These are phyloP conservation scores for Sphagnum fallax DNA, from an alignment of 228 moss, liverwort and hornwort species.

Conservation along the genomic window DNA sequence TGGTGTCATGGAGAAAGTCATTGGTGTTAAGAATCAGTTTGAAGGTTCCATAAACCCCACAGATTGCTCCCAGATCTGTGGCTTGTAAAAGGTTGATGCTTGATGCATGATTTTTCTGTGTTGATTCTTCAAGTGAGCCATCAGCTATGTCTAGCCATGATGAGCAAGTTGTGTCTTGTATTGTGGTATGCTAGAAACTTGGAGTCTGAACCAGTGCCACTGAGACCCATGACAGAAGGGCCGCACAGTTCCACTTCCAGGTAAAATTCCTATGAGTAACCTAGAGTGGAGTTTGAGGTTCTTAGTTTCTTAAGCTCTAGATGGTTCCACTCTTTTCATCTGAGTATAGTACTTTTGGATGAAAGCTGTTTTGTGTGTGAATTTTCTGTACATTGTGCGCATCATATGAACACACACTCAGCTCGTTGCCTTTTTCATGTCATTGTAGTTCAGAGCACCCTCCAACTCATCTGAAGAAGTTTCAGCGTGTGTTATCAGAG, in stretches of 20 bases:
- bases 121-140: no score
- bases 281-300: no score
- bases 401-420: no score
- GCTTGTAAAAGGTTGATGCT: no score
- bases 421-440: no score
- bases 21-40: not conserved
- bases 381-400: no score
- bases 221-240: constrained; percentile 46
- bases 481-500: constrained; percentile 81
- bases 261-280: constrained; percentile 15
- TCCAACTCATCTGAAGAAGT: constrained; percentile 70
- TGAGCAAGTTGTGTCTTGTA: not conserved
- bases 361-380: not conserved
- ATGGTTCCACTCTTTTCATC: not conserved
- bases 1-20: no score
- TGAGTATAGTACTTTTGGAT: not conserved
- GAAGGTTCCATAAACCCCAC: no score
- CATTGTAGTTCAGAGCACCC: constrained; percentile 71
- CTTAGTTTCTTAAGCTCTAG: not conserved
- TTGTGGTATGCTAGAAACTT: not conserved
- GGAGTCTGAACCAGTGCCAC: not conserved
- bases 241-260: constrained; percentile 87
- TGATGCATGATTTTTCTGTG: no score
- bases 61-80: no score
- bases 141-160: no score